phyloP scores from a whole-genome alignment of 73 alveolate species.

The Tetrahymena borealis region DNA sequence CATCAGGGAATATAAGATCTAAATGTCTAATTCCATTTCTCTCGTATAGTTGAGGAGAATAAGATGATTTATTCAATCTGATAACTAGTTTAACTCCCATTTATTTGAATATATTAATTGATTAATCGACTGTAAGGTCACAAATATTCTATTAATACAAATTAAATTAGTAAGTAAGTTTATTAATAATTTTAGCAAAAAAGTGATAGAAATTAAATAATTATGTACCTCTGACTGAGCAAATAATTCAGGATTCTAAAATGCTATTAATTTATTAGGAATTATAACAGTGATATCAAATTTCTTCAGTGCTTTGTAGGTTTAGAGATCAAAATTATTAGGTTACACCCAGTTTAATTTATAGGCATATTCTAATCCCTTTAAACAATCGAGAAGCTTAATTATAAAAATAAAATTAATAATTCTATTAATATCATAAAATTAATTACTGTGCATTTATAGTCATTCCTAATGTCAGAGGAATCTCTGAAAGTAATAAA shows the following conservation, averaged over 20 bases:
- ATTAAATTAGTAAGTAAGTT: background rate
- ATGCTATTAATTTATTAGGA: slow-evolving; percentile 87
- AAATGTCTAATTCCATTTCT: slow-evolving; percentile 64
- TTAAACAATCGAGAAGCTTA: slow-evolving; percentile 63
- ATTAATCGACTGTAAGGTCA: background rate
- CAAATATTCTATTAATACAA: background rate
- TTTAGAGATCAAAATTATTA: slow-evolving; percentile 61
- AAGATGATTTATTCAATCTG: slow-evolving; percentile 72
- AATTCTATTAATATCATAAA: background rate
- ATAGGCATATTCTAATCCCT: slow-evolving; percentile 82
- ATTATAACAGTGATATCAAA: slow-evolving; percentile 92
- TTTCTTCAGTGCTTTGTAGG: slow-evolving; percentile 81
- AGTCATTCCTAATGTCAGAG: slow-evolving; percentile 72
- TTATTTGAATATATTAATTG: slow-evolving; percentile 61
- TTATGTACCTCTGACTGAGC: background rate
- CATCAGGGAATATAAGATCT: slow-evolving; percentile 90
- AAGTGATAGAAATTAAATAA: background rate
- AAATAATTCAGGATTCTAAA: slow-evolving; percentile 5
- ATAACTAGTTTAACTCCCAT: slow-evolving; percentile 72
- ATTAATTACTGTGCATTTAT: slow-evolving; percentile 63
- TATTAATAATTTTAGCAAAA: background rate
- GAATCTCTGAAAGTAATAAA: slow-evolving; percentile 83
- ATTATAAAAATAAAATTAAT: background rate
- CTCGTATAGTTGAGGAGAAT: slow-evolving; percentile 57
- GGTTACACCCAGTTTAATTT: slow-evolving; percentile 86